A percentile compares a stretch with the other conserved stretches of the same genome.
phyloP scores from a whole-genome alignment of 78 protist species.

The Planoprotostelium fungivorum region DNA sequence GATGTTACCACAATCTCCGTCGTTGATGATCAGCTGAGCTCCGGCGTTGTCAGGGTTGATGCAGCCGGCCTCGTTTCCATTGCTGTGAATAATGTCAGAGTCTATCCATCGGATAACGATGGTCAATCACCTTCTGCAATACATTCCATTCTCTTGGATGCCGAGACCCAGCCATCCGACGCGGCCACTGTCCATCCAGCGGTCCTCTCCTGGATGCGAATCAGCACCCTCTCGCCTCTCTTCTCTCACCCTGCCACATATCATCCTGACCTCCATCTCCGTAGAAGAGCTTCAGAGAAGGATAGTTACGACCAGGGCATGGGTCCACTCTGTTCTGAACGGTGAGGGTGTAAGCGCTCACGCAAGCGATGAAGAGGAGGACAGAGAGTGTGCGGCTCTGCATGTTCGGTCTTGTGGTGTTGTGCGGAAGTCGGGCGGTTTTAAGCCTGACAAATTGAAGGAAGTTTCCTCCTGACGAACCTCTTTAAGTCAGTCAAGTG shows the following conservation, averaged over 20 bases:
- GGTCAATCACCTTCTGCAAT: background rate
- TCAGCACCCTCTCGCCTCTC: background rate
- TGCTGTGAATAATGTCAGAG: too few relatives aligned
- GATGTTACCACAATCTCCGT: background rate
- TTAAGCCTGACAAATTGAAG: too few relatives aligned
- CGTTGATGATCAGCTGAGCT: background rate
- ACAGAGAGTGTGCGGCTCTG: too few relatives aligned
- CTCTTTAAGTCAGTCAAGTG: too few relatives aligned
- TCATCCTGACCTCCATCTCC: too few relatives aligned
- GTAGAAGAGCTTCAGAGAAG: background rate
- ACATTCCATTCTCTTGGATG: conserved; percentile 5
- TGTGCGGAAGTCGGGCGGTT: too few relatives aligned
- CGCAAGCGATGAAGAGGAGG: too few relatives aligned
- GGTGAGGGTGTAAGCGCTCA: background rate
- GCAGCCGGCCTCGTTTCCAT: conserved; percentile 1
- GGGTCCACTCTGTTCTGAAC: background rate
- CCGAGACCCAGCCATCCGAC: background rate
- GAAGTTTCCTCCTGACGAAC: too few relatives aligned
- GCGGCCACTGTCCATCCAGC: background rate
- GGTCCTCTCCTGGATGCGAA: background rate
- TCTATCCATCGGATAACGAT: too few relatives aligned
- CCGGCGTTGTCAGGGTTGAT: conserved; percentile 11
- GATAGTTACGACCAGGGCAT: background rate
- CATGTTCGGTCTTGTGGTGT: too few relatives aligned
- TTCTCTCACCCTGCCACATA: too few relatives aligned